A percentile compares a stretch with the other conserved stretches of the same genome.
phyloP scores from a whole-genome alignment of 169 alveolate genomes.

The Plasmodium adleri region DNA sequence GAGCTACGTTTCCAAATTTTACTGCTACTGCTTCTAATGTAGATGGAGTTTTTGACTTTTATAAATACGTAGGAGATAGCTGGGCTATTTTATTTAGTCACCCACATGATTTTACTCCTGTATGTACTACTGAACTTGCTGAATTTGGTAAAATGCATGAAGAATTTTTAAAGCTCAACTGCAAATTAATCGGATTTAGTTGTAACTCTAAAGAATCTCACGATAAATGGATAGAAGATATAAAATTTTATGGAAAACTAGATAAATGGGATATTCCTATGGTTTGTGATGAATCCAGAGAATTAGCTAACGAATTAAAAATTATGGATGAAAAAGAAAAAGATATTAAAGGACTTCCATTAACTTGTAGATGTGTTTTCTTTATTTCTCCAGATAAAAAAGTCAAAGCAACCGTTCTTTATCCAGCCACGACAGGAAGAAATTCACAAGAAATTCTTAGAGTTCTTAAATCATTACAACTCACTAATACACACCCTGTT shows the following conservation, averaged over 20 bases:
- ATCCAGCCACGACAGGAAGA: conserved; percentile 90
- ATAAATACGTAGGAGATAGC: conserved; percentile 21
- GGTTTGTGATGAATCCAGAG: conserved; percentile 56
- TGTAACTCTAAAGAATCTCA: conserved; percentile 80
- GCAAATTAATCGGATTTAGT: conserved; percentile 84
- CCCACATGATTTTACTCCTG: conserved; percentile 89
- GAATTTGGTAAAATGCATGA: conserved; percentile 77
- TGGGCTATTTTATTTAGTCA: conserved; percentile 78
- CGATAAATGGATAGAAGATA: conserved; percentile 72
- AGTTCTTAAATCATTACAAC: conserved; percentile 84
- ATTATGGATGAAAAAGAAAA: conserved; percentile 85
- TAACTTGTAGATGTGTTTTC: conserved; percentile 84
- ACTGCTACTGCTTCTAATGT: conserved; percentile 45
- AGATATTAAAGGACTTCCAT: conserved; percentile 83
- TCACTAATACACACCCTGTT: conserved; percentile 77
- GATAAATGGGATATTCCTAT: conserved; percentile 76
- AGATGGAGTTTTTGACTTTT: conserved; percentile 45
- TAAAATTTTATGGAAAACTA: conserved; percentile 40
- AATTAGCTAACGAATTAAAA: conserved; percentile 73
- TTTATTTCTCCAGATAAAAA: conserved; percentile 81
- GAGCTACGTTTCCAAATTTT: conserved; percentile 47
- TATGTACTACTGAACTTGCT: conserved; percentile 89
- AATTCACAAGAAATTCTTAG: conserved; percentile 84
- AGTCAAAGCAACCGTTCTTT: conserved; percentile 80
- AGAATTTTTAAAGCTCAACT: conserved; percentile 77